These are phyloP conservation scores for Isoetes engelmannii DNA, from an alignment of 83 land plant genomes.

Conservation along the genomic window DNA sequence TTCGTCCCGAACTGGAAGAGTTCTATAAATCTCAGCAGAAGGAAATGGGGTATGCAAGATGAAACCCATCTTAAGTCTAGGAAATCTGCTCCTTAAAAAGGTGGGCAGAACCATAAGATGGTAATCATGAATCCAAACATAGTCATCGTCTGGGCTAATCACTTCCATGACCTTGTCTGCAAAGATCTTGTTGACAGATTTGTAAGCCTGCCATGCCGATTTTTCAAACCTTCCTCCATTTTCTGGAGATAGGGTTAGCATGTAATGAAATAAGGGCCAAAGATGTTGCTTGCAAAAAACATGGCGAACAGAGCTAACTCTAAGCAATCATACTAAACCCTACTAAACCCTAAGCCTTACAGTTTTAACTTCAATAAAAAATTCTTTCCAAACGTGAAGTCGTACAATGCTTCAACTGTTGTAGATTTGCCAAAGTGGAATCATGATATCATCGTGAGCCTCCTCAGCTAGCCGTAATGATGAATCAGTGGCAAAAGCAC, in stretches of 20 bases:
- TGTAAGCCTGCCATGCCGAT: neutral
- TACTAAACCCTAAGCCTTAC: too few relatives aligned
- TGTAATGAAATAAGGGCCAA: conserved; percentile 1
- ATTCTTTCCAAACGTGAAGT: too few relatives aligned
- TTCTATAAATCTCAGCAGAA: conserved; percentile 40
- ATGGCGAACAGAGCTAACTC: too few relatives aligned
- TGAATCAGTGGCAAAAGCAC: too few relatives aligned
- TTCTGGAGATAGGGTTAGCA: neutral
- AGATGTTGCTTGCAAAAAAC: neutral
- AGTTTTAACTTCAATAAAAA: too few relatives aligned
- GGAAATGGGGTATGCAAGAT: conserved; percentile 46
- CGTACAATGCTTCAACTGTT: too few relatives aligned
- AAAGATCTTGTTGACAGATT: conserved; percentile 1
- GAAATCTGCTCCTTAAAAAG: conserved; percentile 38
- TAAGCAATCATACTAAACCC: too few relatives aligned
- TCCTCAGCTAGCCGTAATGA: too few relatives aligned
- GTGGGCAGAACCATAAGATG: conserved; percentile 47
- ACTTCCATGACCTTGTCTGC: conserved; percentile 5
- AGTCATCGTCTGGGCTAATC: conserved; percentile 8
- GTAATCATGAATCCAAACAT: conserved; percentile 29
- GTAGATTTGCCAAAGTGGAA: too few relatives aligned
- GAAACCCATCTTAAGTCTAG: conserved; percentile 38
- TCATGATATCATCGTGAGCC: too few relatives aligned
- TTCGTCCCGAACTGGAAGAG: conserved; percentile 41
- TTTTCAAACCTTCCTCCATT: neutral